These are phyloP conservation scores for Tylopilus orsonianus DNA, from an alignment of 1,284 basidiomycete species.

Conservation along the genomic window DNA sequence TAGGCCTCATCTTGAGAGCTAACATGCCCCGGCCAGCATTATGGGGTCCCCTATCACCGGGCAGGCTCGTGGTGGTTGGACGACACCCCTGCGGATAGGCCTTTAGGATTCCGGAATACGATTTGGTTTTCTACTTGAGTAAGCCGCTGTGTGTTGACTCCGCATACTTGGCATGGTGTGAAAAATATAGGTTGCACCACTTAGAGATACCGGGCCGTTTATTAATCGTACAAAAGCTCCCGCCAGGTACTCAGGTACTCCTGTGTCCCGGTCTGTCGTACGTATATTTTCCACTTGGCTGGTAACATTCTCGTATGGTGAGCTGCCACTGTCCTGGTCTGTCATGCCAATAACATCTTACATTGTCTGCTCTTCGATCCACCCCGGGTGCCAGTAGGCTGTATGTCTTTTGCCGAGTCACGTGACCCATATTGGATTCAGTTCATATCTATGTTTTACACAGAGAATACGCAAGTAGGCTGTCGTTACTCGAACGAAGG, in stretches of 20 bases:
- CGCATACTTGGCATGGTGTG: not conserved
- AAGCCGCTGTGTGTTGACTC: not conserved
- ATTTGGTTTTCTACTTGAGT: not conserved
- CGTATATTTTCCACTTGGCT: no score
- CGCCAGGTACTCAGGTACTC: no score
- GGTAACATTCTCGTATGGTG: constrained; percentile 63
- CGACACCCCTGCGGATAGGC: not conserved
- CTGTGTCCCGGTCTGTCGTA: no score
- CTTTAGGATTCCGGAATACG: constrained; percentile 1
- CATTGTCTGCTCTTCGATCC: constrained; percentile 61
- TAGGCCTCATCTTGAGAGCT: not conserved
- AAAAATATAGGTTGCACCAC: not conserved
- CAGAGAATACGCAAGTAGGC: constrained; percentile 58
- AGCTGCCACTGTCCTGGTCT: constrained; percentile 53
- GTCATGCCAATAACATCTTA: constrained; percentile 52
- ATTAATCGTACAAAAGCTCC: constrained; percentile 55
- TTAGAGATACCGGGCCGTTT: constrained; percentile 61
- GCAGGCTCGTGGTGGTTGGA: not conserved
- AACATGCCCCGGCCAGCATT: constrained; percentile 38
- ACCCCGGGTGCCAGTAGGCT: constrained; percentile 25
- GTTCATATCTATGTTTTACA: constrained; percentile 66
- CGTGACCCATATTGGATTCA: constrained; percentile 42
- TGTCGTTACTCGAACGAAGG: constrained; percentile 31
- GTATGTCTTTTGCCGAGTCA: constrained; percentile 5
- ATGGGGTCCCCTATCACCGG: constrained; percentile 56